Evolutionary conservation across 164 flowering plant species (phyloP), one percentile per base, ranked within the genome.

Genomic region (Stephania japonica): DNA sequence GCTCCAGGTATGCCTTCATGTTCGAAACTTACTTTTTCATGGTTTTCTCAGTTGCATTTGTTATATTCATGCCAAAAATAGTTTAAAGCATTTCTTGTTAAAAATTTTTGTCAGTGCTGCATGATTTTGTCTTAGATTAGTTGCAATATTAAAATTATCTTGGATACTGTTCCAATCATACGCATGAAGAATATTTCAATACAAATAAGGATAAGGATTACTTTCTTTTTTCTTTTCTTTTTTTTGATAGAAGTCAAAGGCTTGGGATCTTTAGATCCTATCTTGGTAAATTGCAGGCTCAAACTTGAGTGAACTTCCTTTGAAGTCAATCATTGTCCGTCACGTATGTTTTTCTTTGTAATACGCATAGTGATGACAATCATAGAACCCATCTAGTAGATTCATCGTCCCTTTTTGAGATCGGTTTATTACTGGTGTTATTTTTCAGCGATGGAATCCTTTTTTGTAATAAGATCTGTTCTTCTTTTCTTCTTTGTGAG

Each of bases 1-100:
- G 98, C 99, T 66, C 99, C 99, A 64, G 99, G 99, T 96, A 84
- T 75, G 91, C 67, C 44, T 68, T 74, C 49, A 7, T 42, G 11
- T 63, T 67, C 21, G 47, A 14, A 9, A 44, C 16, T 67, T 66
- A n/a, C 12, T 42, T 12, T 69, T 43, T 42, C 0, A 10, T 44
- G 38, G 42, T 10, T 5, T 59, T 25, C 42, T 62, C 3, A 43
- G 41, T 1, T 65, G n/a, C 24, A 32, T 6, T 18, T 38, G 32
- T 42, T 56, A 38, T 72, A 50, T 42, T 44, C 0, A 42, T 68
- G 26, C 49, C 21, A 42, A 42, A 56, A 56, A 4, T 19, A 3
- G n/a, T 56, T 16, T 56, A 14, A 16, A 47, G 53, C 53, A 47
- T 56, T 10, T 56, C 21, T 16, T 19, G n/a, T 56, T 47, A 16